Percentiles rank a stretch among this genome's conserved stretches.
Conservation (phyloP, 805 yeast genomes). For the Saccharomycopsis amapae region DNA sequence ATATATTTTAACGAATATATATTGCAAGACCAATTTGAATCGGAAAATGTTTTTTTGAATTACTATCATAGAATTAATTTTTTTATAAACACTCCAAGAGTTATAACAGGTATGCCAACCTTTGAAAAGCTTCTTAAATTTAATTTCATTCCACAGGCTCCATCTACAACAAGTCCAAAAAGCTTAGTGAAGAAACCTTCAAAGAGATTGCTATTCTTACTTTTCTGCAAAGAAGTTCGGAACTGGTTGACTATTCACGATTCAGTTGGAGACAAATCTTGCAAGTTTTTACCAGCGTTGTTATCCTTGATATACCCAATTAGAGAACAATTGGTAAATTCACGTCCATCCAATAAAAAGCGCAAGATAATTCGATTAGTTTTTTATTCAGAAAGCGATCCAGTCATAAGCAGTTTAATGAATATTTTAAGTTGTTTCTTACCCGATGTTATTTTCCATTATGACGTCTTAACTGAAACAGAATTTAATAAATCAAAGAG, state of each 20-base stretch:
- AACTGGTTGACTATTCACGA: conserved; percentile 20
- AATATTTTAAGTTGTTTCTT: conserved; percentile 15
- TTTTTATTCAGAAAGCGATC: conserved; percentile 13
- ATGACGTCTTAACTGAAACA: conserved; percentile 9
- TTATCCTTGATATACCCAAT: conserved; percentile 14
- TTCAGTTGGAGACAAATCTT: neutral
- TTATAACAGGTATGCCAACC: conserved; percentile 15
- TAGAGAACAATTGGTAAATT: conserved; percentile 6
- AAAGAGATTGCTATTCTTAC: conserved; percentile 1
- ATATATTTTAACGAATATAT: conserved; percentile 16
- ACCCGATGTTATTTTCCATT: conserved; percentile 19
- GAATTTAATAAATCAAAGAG: neutral
- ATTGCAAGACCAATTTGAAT: conserved; percentile 15
- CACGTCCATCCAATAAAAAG: conserved; percentile 15
- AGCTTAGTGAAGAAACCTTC: neutral
- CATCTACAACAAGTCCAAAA: neutral
- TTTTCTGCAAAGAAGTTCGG: conserved; percentile 20
- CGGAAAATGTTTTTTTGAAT: conserved; percentile 15
- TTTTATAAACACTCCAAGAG: conserved; percentile 21
- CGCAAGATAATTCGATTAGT: conserved; percentile 15
- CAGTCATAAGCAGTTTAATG: conserved; percentile 12
- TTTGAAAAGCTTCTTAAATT: conserved; percentile 13
- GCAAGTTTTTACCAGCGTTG: conserved; percentile 13
- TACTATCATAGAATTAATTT: conserved; percentile 16
- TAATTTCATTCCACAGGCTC: neutral